Percentiles rank a stretch among this genome's conserved stretches.
These are phyloP conservation scores for Asterochloris erici DNA, from an alignment of 139 green algal genomes.

Conservation along the genomic window DNA sequence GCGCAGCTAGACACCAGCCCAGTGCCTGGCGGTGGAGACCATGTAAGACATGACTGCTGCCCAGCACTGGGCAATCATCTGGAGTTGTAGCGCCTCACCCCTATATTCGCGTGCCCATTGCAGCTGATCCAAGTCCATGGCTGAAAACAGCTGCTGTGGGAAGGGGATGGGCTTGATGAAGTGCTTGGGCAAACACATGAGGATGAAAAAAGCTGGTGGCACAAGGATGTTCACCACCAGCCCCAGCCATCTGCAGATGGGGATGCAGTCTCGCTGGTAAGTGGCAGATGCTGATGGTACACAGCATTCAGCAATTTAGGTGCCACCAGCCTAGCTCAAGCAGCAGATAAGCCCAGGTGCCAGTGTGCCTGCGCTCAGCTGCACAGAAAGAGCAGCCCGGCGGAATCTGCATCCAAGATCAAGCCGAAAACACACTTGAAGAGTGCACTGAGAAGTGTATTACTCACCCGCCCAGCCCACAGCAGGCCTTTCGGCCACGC, in stretches of 20 bases:
- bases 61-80: neutral
- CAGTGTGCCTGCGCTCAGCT: too few relatives aligned
- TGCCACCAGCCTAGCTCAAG: too few relatives aligned
- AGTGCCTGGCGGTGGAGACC: neutral
- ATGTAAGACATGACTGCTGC: neutral
- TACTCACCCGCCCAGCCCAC: slow-evolving; percentile 37
- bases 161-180: slow-evolving; percentile 51
- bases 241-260: neutral
- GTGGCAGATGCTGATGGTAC: too few relatives aligned
- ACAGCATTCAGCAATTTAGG: too few relatives aligned
- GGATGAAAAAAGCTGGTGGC: slow-evolving; percentile 37
- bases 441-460: too few relatives aligned
- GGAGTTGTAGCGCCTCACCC: slow-evolving; percentile 21
- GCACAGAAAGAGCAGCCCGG: too few relatives aligned
- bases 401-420: too few relatives aligned
- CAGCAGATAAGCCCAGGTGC: too few relatives aligned
- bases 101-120: slow-evolving; percentile 41
- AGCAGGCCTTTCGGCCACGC: slow-evolving; percentile 25
- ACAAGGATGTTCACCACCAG: slow-evolving; percentile 39
- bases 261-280: too few relatives aligned
- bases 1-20: too few relatives aligned
- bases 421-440: too few relatives aligned
- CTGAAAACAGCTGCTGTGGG: slow-evolving; percentile 25
- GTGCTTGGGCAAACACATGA: slow-evolving; percentile 72
- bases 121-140: slow-evolving; percentile 32